A percentile compares a stretch with the other conserved stretches of the same genome.
Evolutionary conservation across 1,284 basidiomycete genomes (phyloP).

Genomic region (Vanrija humicola): DNA sequence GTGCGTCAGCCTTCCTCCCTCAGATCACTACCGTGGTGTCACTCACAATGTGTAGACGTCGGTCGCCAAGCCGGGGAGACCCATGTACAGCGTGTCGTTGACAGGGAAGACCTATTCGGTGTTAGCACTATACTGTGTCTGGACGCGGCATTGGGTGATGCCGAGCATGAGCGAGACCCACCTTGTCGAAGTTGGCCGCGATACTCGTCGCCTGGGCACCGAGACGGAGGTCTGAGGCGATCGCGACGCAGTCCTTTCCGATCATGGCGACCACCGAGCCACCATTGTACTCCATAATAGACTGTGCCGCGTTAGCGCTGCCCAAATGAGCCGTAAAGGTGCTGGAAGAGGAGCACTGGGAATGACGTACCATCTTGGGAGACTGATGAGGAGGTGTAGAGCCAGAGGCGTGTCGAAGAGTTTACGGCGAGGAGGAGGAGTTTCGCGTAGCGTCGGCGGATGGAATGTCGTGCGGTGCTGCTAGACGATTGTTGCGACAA

Average conservation of each 20-base stretch:
- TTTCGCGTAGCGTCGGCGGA: background rate
- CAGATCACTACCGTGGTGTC: too few relatives aligned
- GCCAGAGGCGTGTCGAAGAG: background rate
- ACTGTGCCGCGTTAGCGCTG: slow-evolving; percentile 20
- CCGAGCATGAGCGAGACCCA: slow-evolving; percentile 38
- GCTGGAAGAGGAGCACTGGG: background rate
- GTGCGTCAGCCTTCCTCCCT: background rate
- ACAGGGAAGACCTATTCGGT: slow-evolving; percentile 78
- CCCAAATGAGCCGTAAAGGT: background rate
- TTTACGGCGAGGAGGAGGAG: background rate
- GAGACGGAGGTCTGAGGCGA: slow-evolving; percentile 88
- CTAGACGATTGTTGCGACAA: too few relatives aligned
- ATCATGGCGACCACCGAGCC: slow-evolving; percentile 99
- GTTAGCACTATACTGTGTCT: background rate
- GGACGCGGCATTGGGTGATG: too few relatives aligned
- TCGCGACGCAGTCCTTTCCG: slow-evolving; percentile 98
- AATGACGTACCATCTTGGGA: slow-evolving; percentile 25
- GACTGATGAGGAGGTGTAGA: background rate
- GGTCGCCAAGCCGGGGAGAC: slow-evolving; percentile 87
- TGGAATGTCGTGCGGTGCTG: background rate
- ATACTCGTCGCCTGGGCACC: slow-evolving; percentile 87
- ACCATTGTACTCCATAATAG: slow-evolving; percentile 48
- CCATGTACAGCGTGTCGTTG: slow-evolving; percentile 87
- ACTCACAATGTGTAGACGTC: slow-evolving; percentile 87
- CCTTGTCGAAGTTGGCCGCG: slow-evolving; percentile 92